These are phyloP conservation scores for Alloteropsis angusta DNA, from an alignment of 202 grass and related monocot species.

Conservation along the genomic window DNA sequence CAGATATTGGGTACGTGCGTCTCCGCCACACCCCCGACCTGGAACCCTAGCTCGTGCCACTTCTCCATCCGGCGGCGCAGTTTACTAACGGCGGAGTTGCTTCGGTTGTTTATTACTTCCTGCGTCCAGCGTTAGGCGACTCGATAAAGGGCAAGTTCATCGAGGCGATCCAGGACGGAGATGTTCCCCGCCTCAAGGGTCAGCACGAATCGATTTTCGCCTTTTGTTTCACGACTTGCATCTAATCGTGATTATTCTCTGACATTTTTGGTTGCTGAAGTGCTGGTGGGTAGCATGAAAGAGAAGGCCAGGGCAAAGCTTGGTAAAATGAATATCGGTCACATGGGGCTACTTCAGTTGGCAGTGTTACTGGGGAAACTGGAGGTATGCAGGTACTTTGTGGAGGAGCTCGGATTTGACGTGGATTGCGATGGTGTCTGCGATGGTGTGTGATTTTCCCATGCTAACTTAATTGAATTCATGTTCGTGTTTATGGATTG, in stretches of 20 bases:
- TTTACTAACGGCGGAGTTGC: neutral
- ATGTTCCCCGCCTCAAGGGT: slow-evolving; percentile 16
- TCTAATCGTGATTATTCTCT: neutral
- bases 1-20: neutral
- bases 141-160: neutral
- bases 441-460: neutral
- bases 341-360: neutral
- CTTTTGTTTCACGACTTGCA: neutral
- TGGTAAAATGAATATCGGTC: neutral
- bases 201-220: neutral
- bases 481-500: neutral
- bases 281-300: neutral
- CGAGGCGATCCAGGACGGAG: neutral
- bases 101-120: neutral
- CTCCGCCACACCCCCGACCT: neutral
- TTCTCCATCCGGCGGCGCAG: neutral
- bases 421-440: neutral
- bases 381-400: slow-evolving; percentile 22
- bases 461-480: neutral
- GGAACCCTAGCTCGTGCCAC: neutral
- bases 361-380: neutral
- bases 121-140: neutral
- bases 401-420: slow-evolving; percentile 26
- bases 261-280: neutral
- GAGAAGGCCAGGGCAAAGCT: neutral